These are phyloP conservation scores for Globisporangium nodosum DNA, from an alignment of 352 stramenopile genomes.

Conservation along the genomic window DNA sequence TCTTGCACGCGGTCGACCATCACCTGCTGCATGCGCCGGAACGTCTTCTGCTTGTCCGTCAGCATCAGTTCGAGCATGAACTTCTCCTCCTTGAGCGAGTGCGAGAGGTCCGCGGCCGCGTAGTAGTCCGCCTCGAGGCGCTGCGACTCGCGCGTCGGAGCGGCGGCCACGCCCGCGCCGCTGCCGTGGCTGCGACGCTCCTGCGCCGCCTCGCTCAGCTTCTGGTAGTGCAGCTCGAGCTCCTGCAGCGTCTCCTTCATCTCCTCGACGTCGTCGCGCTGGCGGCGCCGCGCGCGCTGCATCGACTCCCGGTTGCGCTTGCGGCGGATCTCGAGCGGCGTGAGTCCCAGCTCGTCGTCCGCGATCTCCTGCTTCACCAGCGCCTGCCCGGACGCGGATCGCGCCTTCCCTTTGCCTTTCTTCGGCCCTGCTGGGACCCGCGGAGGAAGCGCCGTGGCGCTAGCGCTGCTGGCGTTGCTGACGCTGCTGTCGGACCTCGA, in stretches of 20 bases:
- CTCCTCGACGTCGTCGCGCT: constrained; percentile 41
- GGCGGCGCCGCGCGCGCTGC: constrained; percentile 35
- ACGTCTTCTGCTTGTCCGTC: constrained; percentile 18
- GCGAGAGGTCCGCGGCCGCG: constrained; percentile 43
- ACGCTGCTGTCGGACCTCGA: constrained; percentile 1
- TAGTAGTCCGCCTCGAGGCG: constrained; percentile 42
- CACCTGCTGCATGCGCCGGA: constrained; percentile 19
- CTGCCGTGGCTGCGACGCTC: constrained; percentile 12
- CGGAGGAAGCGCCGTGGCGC: background rate
- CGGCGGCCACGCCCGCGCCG: background rate
- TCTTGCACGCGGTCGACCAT: constrained; percentile 36
- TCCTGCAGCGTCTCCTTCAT: constrained; percentile 44
- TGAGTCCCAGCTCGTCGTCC: constrained; percentile 29
- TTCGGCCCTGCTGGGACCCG: background rate
- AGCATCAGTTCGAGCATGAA: constrained; percentile 40
- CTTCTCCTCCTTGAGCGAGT: constrained; percentile 54
- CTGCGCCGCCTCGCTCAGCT: constrained; percentile 30
- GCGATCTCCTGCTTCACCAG: constrained; percentile 5
- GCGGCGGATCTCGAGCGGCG: constrained; percentile 40
- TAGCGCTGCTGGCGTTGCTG: constrained; percentile 1
- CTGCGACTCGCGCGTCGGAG: constrained; percentile 9
- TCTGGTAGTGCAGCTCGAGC: constrained; percentile 38
- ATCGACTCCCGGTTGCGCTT: constrained; percentile 57
- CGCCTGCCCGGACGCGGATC: background rate
- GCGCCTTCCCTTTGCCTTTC: constrained; percentile 5